Conservation (phyloP, 331 rosid genomes). For the Malus hybrid region DNA sequence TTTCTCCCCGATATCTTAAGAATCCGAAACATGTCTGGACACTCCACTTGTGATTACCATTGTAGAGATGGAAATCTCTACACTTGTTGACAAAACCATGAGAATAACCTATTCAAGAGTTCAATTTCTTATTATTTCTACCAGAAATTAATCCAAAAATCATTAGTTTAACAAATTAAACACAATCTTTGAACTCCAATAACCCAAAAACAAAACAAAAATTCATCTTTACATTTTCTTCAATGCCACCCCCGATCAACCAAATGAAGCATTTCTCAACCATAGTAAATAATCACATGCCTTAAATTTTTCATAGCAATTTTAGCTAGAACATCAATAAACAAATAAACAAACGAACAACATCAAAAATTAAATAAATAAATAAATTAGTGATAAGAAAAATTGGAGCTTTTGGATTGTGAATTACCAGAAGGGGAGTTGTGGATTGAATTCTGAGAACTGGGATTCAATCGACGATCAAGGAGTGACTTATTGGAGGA, state of each 20-base stretch:
- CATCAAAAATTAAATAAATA: too few relatives aligned
- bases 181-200: not conserved
- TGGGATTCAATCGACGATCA: constrained; percentile 6
- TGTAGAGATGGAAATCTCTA: not conserved
- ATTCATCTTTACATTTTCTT: not conserved
- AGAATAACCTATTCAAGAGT: not conserved
- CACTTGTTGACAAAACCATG: not conserved
- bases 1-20: constrained; percentile 4
- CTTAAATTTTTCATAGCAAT: not conserved
- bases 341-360: too few relatives aligned
- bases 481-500: constrained; percentile 10
- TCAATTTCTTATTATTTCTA: not conserved
- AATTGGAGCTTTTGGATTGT: not conserved
- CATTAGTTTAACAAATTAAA: not conserved
- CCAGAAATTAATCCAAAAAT: not conserved
- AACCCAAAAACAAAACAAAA: not conserved
- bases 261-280: not conserved
- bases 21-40: not conserved
- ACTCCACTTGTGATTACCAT: constrained; percentile 6
- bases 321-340: not conserved
- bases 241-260: not conserved
- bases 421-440: constrained; percentile 26
- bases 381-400: not conserved
- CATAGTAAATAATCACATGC: not conserved
- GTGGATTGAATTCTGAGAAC: constrained; percentile 11